Percentiles rank a stretch among this genome's conserved stretches.
Conservation (phyloP, 768 basidiomycete species). For the Boletales sp. region DNA sequence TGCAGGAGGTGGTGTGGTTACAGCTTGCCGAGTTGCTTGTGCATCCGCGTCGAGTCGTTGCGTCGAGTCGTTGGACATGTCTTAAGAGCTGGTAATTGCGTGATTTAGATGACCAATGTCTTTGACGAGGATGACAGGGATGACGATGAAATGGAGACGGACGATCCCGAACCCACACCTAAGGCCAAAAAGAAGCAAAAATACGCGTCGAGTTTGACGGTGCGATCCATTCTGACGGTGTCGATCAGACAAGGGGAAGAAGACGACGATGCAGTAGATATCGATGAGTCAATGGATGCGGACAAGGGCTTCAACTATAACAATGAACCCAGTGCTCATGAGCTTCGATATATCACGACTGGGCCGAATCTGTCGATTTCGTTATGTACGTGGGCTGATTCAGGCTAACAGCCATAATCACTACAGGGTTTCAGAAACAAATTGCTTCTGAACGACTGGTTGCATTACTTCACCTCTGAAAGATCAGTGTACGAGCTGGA, state of each 20-base stretch:
- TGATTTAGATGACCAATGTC: constrained; percentile 59
- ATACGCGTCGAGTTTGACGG: constrained; percentile 4
- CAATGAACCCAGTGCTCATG: too few relatives aligned
- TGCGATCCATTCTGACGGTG: constrained; percentile 9
- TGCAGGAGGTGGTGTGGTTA: constrained; percentile 40
- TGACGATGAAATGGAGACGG: constrained; percentile 34
- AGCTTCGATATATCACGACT: too few relatives aligned
- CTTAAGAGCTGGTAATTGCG: constrained; percentile 62
- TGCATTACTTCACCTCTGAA: too few relatives aligned
- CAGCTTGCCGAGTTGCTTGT: constrained; percentile 76
- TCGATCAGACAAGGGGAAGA: constrained; percentile 21
- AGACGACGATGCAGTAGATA: constrained; percentile 53
- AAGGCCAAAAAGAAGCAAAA: constrained; percentile 24
- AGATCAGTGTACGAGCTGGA: too few relatives aligned
- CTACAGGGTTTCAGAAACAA: too few relatives aligned
- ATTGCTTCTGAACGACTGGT: too few relatives aligned
- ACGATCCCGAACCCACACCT: constrained; percentile 20
- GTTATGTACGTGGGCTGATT: too few relatives aligned
- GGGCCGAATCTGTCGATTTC: too few relatives aligned
- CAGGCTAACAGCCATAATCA: too few relatives aligned
- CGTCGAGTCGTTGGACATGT: constrained; percentile 44
- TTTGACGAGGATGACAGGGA: constrained; percentile 34
- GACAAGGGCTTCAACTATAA: too few relatives aligned
- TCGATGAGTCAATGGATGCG: constrained; percentile 44
- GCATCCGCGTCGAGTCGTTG: too few relatives aligned